Base-by-base conservation (phyloP, 768 basidiomycete genomes). In the Candolleomyces efflorescens region DNA sequence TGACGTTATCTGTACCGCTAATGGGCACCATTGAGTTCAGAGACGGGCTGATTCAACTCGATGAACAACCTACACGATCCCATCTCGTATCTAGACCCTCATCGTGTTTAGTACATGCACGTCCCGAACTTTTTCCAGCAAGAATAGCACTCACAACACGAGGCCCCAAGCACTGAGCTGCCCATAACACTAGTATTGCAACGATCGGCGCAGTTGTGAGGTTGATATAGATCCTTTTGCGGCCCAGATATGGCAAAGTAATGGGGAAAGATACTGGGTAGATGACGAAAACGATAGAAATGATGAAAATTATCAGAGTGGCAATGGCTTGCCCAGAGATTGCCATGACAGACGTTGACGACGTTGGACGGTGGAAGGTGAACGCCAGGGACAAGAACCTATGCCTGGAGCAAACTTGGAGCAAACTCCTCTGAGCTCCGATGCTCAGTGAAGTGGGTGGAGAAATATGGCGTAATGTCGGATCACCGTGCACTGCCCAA, bases 1-100 rank as follows among this genome's bases (percentile, higher is more conserved):
- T 83, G 23, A 98, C 82, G 3, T 88, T 88, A 58, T 87, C 86
- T 65, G 66, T 68, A 4, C 62, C 65, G 27, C 62, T 69, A 27
- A 22, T 13, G 13, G 38, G 17, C 22, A 47, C 7, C 37, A 38
- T 3, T 59, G n/a, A 58, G 49, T 44, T 36, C 47, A 51, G 58
- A 7, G 39, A 20, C 27, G 46, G 20, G 24, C 27, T 24, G 24
- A 23, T 43, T 18, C 36, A 41, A 43, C 20, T 41, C 18, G 18
- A 24, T 17, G 26, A 22, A 18, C 7, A 24, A 47, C 63, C 20
- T 26, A 68, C 68, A 95, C 84, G 53, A 96, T 92, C 1, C 95
- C 95, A 59, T 82, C 72, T 15, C 86, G 79, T 39, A 96, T 79
- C 72, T 80, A 68, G 9, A 4, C 27, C 9, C 37, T 26, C 9